Percentiles rank a stretch among this genome's conserved stretches.
These are phyloP conservation scores for Clavariopsis aquatica DNA, from an alignment of 495 filamentous ascomycete species.

Conservation along the genomic window DNA sequence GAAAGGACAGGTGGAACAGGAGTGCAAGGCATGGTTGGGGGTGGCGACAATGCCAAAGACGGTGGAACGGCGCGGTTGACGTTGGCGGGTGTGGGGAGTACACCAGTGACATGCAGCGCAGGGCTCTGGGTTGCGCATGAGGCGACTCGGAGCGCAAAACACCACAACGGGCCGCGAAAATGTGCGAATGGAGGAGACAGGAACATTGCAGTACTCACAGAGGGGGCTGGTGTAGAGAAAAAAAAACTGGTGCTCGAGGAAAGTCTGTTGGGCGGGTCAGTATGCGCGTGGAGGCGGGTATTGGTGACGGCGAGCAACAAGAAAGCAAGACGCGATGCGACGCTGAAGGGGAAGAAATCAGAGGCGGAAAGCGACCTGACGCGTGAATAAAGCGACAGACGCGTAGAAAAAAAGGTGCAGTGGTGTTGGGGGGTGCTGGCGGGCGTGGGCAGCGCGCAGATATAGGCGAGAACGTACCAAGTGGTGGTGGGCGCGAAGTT, in stretches of 20 bases:
- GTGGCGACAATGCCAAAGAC: neutral
- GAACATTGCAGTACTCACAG: slow-evolving; percentile 18
- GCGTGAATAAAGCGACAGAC: slow-evolving; percentile 10
- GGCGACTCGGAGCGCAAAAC: slow-evolving; percentile 23
- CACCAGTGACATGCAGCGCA: slow-evolving; percentile 12
- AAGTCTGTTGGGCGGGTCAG: slow-evolving; percentile 15
- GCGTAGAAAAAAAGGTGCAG: slow-evolving; percentile 20
- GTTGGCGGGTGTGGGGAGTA: slow-evolving; percentile 7
- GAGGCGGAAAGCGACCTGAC: neutral
- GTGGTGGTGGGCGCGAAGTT: neutral
- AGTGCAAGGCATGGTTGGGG: neutral
- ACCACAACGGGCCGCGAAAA: slow-evolving; percentile 10
- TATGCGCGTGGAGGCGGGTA: slow-evolving; percentile 7
- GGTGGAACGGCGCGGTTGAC: neutral
- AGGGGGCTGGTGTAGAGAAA: neutral
- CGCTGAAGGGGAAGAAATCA: slow-evolving; percentile 10
- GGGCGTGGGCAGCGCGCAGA: neutral
- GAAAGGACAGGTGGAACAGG: neutral
- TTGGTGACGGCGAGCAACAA: slow-evolving; percentile 26
- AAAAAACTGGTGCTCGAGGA: neutral
- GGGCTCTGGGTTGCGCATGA: slow-evolving; percentile 7
- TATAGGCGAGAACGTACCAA: slow-evolving; percentile 16
- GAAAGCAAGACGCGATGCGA: slow-evolving; percentile 24
- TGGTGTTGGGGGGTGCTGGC: neutral
- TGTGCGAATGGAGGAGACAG: neutral